phyloP scores from a whole-genome alignment of 805 yeast species.

The Clavispora phyllophila region DNA sequence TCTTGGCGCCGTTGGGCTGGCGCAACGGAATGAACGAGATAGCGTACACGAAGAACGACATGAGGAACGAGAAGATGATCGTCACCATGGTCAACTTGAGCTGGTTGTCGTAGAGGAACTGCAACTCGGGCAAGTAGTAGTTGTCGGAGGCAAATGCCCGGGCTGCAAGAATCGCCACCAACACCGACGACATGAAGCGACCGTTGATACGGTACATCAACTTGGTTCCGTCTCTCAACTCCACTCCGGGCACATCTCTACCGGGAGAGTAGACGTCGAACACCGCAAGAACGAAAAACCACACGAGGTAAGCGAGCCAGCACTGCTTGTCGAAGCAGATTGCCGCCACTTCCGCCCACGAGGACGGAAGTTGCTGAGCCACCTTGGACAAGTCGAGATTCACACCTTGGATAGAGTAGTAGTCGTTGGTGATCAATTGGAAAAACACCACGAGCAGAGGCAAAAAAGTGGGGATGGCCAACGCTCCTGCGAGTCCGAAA shows the following conservation, averaged over 20 bases:
- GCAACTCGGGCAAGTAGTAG: slow-evolving; percentile 71
- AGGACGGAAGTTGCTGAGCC: slow-evolving; percentile 28
- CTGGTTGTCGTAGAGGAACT: slow-evolving; percentile 65
- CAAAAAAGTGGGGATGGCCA: slow-evolving; percentile 57
- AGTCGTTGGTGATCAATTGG: slow-evolving; percentile 57
- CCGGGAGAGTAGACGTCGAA: slow-evolving; percentile 72
- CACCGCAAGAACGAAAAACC: slow-evolving; percentile 66
- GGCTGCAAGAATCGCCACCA: slow-evolving; percentile 36
- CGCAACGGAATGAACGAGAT: slow-evolving; percentile 60
- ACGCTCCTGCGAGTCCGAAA: slow-evolving; percentile 72
- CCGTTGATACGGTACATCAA: slow-evolving; percentile 84
- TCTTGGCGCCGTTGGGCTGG: slow-evolving; percentile 45
- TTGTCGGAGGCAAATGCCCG: slow-evolving; percentile 46
- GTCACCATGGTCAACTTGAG: slow-evolving; percentile 60
- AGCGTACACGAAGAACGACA: slow-evolving; percentile 63
- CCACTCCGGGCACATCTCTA: slow-evolving; percentile 54
- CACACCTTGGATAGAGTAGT: slow-evolving; percentile 48
- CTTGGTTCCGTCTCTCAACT: slow-evolving; percentile 68
- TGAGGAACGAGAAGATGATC: slow-evolving; percentile 54
- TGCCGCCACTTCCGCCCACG: slow-evolving; percentile 17
- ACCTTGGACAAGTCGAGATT: slow-evolving; percentile 38
- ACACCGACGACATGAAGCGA: slow-evolving; percentile 42
- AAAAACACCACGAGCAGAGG: slow-evolving; percentile 60
- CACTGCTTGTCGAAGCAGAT: slow-evolving; percentile 41
- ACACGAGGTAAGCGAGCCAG: slow-evolving; percentile 61